Conservation (phyloP, 306 rosid genomes). For the Medicago lupulina region DNA sequence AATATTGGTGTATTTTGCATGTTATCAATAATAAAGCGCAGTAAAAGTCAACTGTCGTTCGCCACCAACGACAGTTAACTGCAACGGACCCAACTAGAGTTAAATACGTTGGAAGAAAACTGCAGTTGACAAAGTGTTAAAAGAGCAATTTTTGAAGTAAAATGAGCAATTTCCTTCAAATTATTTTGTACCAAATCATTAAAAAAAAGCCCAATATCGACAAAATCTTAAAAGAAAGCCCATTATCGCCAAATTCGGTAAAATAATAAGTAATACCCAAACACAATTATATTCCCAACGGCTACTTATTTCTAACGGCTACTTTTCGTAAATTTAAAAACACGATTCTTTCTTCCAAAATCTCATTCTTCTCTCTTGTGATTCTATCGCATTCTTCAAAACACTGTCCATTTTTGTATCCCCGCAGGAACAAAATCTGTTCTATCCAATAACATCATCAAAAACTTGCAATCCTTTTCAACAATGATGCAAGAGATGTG, state of each 20-base stretch:
- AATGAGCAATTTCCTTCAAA: too few relatives aligned
- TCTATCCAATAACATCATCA: background rate
- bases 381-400: background rate
- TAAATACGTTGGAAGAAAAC: too few relatives aligned
- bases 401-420: constrained; percentile 25
- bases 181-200: background rate
- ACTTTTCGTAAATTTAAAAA: constrained; percentile 41
- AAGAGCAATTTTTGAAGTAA: too few relatives aligned
- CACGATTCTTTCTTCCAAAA: constrained; percentile 4
- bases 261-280: background rate
- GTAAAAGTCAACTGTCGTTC: too few relatives aligned
- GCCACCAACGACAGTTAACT: too few relatives aligned
- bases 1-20: too few relatives aligned
- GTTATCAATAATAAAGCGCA: too few relatives aligned
- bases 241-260: background rate
- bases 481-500: constrained; percentile 88
- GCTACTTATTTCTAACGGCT: constrained; percentile 55
- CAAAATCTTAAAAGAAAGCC: background rate
- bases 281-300: constrained; percentile 31
- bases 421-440: background rate
- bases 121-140: too few relatives aligned
- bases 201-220: background rate
- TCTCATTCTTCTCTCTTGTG: constrained; percentile 13
- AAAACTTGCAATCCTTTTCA: background rate
- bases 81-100: too few relatives aligned